Evolutionary conservation across 2,329 filamentous ascomycete genomes (phyloP).

Genomic region (Xylariaceae sp.): DNA sequence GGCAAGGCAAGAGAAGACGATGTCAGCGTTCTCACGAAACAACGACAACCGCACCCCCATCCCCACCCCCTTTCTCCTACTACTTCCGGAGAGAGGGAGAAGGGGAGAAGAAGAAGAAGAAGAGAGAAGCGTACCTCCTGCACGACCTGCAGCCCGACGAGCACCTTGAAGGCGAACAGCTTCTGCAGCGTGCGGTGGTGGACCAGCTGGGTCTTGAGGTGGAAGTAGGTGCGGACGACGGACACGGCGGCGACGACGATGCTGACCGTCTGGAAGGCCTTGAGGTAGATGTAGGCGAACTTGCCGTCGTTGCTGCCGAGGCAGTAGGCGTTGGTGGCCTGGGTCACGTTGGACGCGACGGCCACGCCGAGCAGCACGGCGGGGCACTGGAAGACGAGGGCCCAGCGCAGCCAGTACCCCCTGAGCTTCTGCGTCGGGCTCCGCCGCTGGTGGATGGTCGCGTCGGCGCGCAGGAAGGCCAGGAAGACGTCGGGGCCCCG

Average conservation of each 20-base stretch:
- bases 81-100: no score
- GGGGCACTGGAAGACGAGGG: background rate
- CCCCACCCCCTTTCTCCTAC: no score
- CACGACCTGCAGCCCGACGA: constrained; percentile 1
- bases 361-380: background rate
- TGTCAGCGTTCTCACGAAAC: no score
- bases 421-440: background rate
- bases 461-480: background rate
- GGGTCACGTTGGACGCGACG: background rate
- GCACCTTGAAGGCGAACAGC: constrained; percentile 2
- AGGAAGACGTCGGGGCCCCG: background rate
- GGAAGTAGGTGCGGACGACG: background rate
- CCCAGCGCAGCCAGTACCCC: background rate
- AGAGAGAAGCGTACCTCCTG: background rate
- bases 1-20: no score
- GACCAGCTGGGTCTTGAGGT: background rate
- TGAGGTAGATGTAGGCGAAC: background rate
- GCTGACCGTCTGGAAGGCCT: background rate
- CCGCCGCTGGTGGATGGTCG: background rate
- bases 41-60: no score
- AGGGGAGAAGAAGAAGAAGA: background rate
- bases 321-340: background rate
- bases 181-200: constrained; percentile 1
- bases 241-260: background rate
- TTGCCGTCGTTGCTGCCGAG: background rate